Base-by-base conservation (phyloP, 2,329 filamentous ascomycete species). In the Alternaria consortialis region DNA sequence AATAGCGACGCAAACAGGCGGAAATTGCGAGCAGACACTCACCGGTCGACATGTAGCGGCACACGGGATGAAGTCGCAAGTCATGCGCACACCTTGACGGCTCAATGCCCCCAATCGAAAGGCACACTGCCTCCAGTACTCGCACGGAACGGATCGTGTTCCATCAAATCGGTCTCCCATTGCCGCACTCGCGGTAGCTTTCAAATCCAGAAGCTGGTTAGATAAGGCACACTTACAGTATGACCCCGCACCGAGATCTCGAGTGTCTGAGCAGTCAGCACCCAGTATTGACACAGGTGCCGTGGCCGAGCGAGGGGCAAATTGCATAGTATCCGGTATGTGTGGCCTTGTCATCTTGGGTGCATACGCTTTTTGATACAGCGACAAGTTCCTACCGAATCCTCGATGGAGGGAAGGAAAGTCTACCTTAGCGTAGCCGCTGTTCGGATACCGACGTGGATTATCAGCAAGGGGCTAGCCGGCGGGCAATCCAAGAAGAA, bases 71-170 rank as follows among this genome's bases (percentile, higher is more conserved):
- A 23, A 44, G 40, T 51, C 46, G 20, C 34, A 27, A 39, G 57
- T 60, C 60, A 63, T 63, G 57, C 60, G 37, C 52, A 31, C 51
- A 57, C 57, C 23, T 48, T 47, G 43, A 39, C 32, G 37, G 25
- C 53, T 51, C 53, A 54, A 56, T 25, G 39, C 25, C 42, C 25
- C 53, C 47, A 63, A 60, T 56, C 48, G 47, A 53, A 53, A 34
- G 42, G 37, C 8, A 8, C 27, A 36, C 27, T 50, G 27, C 37
- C 43, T 55, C 34, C 29, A 53, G 36, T 48, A 50, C 48, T 53
- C 31, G 53, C 48, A 51, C 57, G 42, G 40, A 15, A 48, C 32
- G 4, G 40, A 31, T 44, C 25, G 23, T 42, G 32, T 53, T 50
- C 37, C 43, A 36, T 59, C 42, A 42, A 54, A 27, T 34, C 44